Base-by-base conservation (phyloP, 2,329 filamentous ascomycete species). In the Fusarium cicatricum region DNA sequence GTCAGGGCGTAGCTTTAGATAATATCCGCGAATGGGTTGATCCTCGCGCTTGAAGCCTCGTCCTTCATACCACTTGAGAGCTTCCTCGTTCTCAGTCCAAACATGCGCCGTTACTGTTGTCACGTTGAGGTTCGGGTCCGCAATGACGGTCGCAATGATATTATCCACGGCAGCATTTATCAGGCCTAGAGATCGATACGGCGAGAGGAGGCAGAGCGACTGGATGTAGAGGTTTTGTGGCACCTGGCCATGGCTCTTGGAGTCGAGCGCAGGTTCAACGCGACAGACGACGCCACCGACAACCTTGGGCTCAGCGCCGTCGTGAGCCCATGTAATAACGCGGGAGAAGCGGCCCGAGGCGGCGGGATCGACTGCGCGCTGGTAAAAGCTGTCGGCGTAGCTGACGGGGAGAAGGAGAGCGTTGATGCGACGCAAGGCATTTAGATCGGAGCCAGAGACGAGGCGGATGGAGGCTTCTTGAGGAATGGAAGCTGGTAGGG, bases 81-180 rank as follows among this genome's bases (percentile, higher is more conserved):
- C 87, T 16, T 88, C 86, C 3, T 82, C 79, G 69, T 88, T 89
- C 55, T 85, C 80, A 11, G 86, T 86, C 87, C 87, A 90, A 14
- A 89, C 87, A 70, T 90, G 87, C 5, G 87, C 87, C 61, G 85
- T 88, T 14, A 87, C 75, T 37, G 77, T 65, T 31, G 63, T 65
- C 29, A 80, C 77, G 45, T 78, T 67, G 58, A 78, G 71, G 14
- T 60, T 72, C 4, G 74, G 74, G 11, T 73, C 71, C 11, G 66
- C 60, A 9, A 69, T 66, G 11, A 73, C 74, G 11, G 76, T 74
- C 17, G 74, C 73, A 50, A 83, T 63, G 39, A 86, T 77, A 59
- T 82, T 77, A 39, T 85, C 80, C 14, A 90, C 74, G 0, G 85
- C 79, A 19, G 82, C 80, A n/a, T 78, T 76, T 11, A 83, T 83